Conservation (phyloP, 441 rosid genomes). For the Geranium incanum region DNA sequence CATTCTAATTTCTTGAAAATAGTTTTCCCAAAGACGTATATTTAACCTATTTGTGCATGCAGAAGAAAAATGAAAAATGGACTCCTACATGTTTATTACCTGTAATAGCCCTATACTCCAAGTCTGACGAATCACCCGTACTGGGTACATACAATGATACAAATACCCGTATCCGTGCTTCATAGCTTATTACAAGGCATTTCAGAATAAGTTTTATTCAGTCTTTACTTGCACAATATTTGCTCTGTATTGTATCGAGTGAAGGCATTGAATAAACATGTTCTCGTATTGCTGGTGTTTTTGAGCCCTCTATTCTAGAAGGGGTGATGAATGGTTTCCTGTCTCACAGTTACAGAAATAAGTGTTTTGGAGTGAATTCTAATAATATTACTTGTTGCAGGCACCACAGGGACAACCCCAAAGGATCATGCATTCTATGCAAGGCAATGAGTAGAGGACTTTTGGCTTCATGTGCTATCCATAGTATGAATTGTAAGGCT, state of each 20-base stretch:
- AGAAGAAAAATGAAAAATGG: background rate
- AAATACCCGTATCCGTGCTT: no score
- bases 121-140: no score
- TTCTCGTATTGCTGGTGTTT: background rate
- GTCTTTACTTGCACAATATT: background rate
- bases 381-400: slow-evolving; percentile 29
- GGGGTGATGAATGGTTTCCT: background rate
- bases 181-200: background rate
- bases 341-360: background rate
- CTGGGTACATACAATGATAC: no score
- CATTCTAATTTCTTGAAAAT: background rate
- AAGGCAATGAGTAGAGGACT: slow-evolving; percentile 35
- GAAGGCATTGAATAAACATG: background rate
- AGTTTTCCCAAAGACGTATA: background rate
- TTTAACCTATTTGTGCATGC: background rate
- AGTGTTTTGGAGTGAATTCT: background rate
- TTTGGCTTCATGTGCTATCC: slow-evolving; percentile 14
- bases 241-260: background rate
- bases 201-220: background rate
- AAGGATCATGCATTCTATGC: slow-evolving; percentile 43
- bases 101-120: no score
- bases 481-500: slow-evolving; percentile 23
- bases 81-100: no score
- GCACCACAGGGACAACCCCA: slow-evolving; percentile 37
- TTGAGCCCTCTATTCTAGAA: background rate